Conservation (phyloP, 2,329 filamentous ascomycete species). For the Didymella lethalis region DNA sequence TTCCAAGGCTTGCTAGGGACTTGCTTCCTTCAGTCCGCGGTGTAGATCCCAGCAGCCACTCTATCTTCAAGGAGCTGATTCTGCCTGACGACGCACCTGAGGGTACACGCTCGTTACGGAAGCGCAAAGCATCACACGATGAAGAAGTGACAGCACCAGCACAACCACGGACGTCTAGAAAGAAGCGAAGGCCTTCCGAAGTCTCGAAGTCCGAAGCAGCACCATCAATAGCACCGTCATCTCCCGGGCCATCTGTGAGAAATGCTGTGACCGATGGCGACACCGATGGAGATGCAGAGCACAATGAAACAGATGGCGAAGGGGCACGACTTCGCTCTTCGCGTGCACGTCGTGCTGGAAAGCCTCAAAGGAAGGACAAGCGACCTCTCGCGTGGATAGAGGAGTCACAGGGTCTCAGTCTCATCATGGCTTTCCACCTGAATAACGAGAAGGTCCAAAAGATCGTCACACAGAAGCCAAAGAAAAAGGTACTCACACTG, state of each 20-base stretch:
- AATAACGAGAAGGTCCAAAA: constrained; percentile 66
- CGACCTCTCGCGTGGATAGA: constrained; percentile 49
- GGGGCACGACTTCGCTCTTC: constrained; percentile 40
- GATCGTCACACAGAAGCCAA: constrained; percentile 67
- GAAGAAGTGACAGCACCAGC: constrained; percentile 65
- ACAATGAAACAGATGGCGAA: constrained; percentile 43
- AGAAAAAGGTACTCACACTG: constrained; percentile 52
- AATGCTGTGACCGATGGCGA: constrained; percentile 43
- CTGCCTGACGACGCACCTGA: constrained; percentile 77
- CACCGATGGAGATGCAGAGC: constrained; percentile 37
- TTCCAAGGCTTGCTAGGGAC: constrained; percentile 73
- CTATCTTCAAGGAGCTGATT: constrained; percentile 77
- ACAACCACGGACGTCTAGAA: constrained; percentile 51
- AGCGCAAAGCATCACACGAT: constrained; percentile 81
- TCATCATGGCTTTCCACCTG: constrained; percentile 47
- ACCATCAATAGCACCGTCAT: constrained; percentile 39
- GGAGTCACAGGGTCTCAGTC: constrained; percentile 40
- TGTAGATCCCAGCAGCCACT: constrained; percentile 69
- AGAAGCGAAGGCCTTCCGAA: constrained; percentile 53
- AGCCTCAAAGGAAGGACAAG: constrained; percentile 47
- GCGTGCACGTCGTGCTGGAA: constrained; percentile 41
- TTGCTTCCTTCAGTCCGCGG: constrained; percentile 74
- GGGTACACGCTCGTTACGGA: constrained; percentile 78
- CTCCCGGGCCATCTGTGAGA: constrained; percentile 39
- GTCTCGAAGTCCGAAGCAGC: constrained; percentile 44